Evolutionary conservation across 179 eudicot species (phyloP), one percentile per base, ranked within the genome.

Genomic region (Spergularia azorica): DNA sequence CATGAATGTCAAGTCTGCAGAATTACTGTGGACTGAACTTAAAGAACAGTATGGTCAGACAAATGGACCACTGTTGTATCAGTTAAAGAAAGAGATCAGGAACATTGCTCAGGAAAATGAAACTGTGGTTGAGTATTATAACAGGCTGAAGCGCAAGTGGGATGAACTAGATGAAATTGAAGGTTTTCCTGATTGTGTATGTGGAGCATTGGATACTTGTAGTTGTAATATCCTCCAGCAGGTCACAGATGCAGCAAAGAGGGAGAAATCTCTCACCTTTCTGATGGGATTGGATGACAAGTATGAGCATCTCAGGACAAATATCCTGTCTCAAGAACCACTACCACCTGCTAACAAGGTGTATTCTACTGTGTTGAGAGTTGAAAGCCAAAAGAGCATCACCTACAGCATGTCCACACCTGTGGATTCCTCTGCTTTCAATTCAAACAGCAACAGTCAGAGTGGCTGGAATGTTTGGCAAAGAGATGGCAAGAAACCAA

Each of bases 321-420:
- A 74, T 5, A 16, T 74, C 2, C 10, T 74, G 2, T 9, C 70
- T 0, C 50, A 63, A 51, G 77, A 62, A 0, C 77, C 70, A 0
- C 4, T 74, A 0, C 70, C 70, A 10, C 3, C 50, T 1, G 2
- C 63, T 2, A 74, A 74, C 0, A 46, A 15, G 0, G 46, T 21
- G 0, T 62, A 11, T 6, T 51, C 32, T 0, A 6, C 50, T 10
- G 14, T 74, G 3, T 32, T 50, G 0, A 15, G 26, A 7, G 15
- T 26, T 63, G 77, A 74, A 9, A 62, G 39, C 2, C 41, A 62
- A 2, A 63, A 38, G 20, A 15, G n/a, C 0, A 16, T 74, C 3
- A 20, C 62, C 0, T 9, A n/a, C 1, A 16, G 0, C 2, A 13
- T 32, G 17, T 2, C 0, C 0, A 0, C 2, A 0, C 0, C 0